Base-by-base conservation (phyloP, 345 rosid species). In the Hibiscus syriacus region DNA sequence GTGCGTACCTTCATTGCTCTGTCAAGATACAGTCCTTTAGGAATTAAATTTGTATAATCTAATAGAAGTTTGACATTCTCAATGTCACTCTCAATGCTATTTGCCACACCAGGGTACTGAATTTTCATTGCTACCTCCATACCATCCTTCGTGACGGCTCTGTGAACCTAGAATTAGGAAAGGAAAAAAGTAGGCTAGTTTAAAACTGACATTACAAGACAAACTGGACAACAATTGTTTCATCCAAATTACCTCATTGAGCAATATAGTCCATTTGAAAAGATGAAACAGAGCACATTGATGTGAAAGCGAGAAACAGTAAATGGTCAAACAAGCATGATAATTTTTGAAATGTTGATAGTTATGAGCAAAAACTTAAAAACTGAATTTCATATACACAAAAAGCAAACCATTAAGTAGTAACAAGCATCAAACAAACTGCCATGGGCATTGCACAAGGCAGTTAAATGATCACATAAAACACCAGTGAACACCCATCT, bases 41-140 rank as follows among this genome's bases (percentile, higher is more conserved):
- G 99, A 69, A 94, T 91, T 43, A 94, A 78, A 72, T 91, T 94
- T 27, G 99, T 87, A 70, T 91, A 91, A 71, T 82, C 82, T 55
- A 94, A 74, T 6, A 94, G 79, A 62, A 87, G 90, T 77, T 90
- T 91, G 57, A 89, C 98, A 78, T 91, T 94, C 72, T 94, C 96
- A 49, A 94, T 85, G 78, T 94, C 99, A 79, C 97, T 94, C 43
- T 91, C 96, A 72, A 94, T 87, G 79, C 97, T 94, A 70, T 88
- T 73, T 55, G 98, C 99, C 79, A 94, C 97, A 4, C 99, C 99
- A 75, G 99, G 99, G 80, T 94, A 94, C 80, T 94, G 99, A 79
- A 94, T 94, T 84, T 94, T 94, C 87, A 94, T 89, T 13, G 97
- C 98, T 23, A 87, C 96, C 38, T 85, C 72, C 74, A 78, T 53